Evolutionary conservation across 768 basidiomycete species (phyloP), one percentile per base, ranked within the genome.

Genomic region (Lepiota brunneoincarnata): DNA sequence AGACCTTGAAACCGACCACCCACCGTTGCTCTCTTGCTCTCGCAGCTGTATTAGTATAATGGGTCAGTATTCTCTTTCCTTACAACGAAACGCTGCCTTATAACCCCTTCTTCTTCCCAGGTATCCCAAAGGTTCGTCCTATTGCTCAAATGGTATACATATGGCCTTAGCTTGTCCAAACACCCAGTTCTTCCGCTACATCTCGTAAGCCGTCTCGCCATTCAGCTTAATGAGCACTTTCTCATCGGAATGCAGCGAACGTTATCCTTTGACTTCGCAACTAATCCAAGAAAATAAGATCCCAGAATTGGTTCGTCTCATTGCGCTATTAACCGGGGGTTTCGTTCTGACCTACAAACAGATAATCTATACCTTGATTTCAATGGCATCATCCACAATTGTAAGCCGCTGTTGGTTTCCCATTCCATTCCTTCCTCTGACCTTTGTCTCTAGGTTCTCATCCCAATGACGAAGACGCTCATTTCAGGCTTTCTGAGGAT

Each of bases 251-350:
- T 23, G 7, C 65, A 96, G 93, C 58, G 97, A 98, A 76, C 87
- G 97, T 57, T 99, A 99, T 69, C 96, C 97, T 47, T 81, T 99
- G 61, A 99, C 95, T 14, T 98, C 96, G 15, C 97, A 98, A 69
- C 79, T 98, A 54, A 97, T 98, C 59, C 86, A 96, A 69, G 94
- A 97, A 76, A 97, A 98, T 75, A 93, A 94, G 77, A 98, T 99
- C 57, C 96, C 94, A 14, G 97, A 98, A 72, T 99, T 66, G 96
- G 93, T 89, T 58, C 57, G 80, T 67, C 2, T 9, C 46, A 28
- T n/a, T n/a, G 6, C 2, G 23, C 49, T 39, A 17, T 2, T 40
- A 10, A 6, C 10, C 39, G n/a, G 41, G 47, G n/a, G n/a, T 55
- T 28, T 55, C 31, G 18, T 43, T 11, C 53, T 61, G 23, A 57